Base-by-base conservation (phyloP, 2,329 filamentous ascomycete genomes). In the Fusarium pseudonygamai region DNA sequence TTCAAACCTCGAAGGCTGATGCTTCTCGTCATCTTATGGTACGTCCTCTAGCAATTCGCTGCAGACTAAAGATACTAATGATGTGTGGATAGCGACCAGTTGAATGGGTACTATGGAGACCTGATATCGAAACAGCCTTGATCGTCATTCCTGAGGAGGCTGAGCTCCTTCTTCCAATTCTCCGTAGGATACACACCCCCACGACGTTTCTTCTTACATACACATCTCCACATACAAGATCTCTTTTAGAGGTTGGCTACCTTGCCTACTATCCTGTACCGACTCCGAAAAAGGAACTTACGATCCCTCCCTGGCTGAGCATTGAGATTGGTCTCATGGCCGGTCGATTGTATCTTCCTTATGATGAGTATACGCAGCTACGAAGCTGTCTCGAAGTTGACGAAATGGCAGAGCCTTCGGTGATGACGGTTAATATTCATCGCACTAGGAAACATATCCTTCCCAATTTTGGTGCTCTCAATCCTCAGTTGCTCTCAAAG, bases 31-130 rank as follows among this genome's bases (percentile, higher is more conserved):
- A 11, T 1, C 24, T 30, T 14, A 36, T 43, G 49, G 47, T 60
- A 43, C 5, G 37, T 18, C 2, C 20, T 16, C 15, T 11, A 11
- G 22, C 15, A n/a, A 18, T 3, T 7, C 10, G 18, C 0, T 14
- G 13, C 8, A 8, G 10, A 55, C 14, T 22, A 13, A 14, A 13
- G 4, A 24, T 11, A 18, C 16, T 39, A 16, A 20, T 4, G 3
- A 39, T 18, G 2, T 10, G 11, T 3, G 2, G n/a, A 13, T 7
- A 61, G 59, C 49, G 59, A n/a, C 59, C 49, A 20, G 24, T 61
- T 2, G 61, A 64, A 20, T 64, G 61, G 61, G 14, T 64, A 13
- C 61, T 64, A 0, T 64, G 61, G 61, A 45, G 57, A 16, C 39
- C 61, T 5, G 26, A 6, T 2, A 39, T 26, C 2, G 32, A n/a